A percentile compares a stretch with the other conserved stretches of the same genome.
Evolutionary conservation across 2,329 filamentous ascomycete genomes (phyloP).

Genomic region (Zymoseptoria tritici): DNA sequence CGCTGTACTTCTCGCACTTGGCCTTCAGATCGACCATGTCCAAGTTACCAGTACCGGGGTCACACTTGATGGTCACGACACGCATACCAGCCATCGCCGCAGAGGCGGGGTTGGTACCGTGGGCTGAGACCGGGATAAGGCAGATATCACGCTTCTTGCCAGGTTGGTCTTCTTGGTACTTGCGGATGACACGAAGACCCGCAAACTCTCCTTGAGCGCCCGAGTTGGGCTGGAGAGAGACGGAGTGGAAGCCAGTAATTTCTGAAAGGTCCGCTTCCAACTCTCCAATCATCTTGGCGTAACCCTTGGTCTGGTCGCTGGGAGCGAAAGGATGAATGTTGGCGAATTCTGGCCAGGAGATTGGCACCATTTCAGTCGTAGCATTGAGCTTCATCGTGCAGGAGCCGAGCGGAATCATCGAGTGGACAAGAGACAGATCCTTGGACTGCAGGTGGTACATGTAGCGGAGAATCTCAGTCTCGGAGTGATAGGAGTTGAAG

Average conservation of each 20-base stretch:
- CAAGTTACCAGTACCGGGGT: conserved; percentile 77
- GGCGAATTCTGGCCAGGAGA: conserved; percentile 68
- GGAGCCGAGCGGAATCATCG: conserved; percentile 94
- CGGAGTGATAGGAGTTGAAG: conserved; percentile 91
- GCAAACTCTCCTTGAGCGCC: conserved; percentile 94
- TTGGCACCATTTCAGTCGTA: conserved; percentile 83
- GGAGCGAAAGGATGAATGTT: conserved; percentile 77
- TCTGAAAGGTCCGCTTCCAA: conserved; percentile 68
- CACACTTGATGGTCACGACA: conserved; percentile 86
- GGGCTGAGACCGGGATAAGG: conserved; percentile 87
- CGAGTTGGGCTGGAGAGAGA: conserved; percentile 89
- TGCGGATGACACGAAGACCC: conserved; percentile 78
- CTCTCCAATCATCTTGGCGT: conserved; percentile 60
- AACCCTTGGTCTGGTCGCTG: conserved; percentile 56
- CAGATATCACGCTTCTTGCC: conserved; percentile 77
- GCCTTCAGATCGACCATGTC: conserved; percentile 77
- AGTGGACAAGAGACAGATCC: conserved; percentile 87
- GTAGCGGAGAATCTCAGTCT: conserved; percentile 89
- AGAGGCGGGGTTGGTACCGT: conserved; percentile 92
- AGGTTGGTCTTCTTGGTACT: conserved; percentile 64
- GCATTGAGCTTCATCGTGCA: conserved; percentile 99
- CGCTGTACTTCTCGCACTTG: conserved; percentile 82
- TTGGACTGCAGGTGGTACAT: conserved; percentile 91
- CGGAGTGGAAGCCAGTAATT: conserved; percentile 85
- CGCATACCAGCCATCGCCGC: conserved; percentile 95